Percentiles rank a stretch among this genome's conserved stretches.
Evolutionary conservation across 1,139 yeast species (phyloP).

Genomic region (Debaryomycetaceae sp.): DNA sequence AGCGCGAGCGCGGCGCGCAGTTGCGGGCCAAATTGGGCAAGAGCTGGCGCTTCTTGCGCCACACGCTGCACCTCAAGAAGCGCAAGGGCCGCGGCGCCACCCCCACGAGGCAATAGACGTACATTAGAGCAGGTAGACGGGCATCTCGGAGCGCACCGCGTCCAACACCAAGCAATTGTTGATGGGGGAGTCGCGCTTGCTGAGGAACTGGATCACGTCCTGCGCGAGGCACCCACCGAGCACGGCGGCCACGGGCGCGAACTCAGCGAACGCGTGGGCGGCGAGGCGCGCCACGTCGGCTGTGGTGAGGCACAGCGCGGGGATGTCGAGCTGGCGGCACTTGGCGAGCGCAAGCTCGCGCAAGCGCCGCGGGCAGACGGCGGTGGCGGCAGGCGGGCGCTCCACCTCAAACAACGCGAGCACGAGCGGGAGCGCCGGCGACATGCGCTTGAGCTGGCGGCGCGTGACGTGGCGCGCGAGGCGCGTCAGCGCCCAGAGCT

Average conservation of each 20-base stretch:
- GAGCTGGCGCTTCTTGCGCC: conserved; percentile 33
- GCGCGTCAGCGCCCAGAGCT: conserved; percentile 32
- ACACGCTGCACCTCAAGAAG: conserved; percentile 41
- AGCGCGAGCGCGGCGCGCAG: conserved; percentile 19
- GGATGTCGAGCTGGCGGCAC: conserved; percentile 31
- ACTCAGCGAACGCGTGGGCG: conserved; percentile 60
- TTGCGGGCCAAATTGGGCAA: conserved; percentile 29
- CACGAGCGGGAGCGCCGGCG: conserved; percentile 59
- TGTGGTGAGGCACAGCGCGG: conserved; percentile 30
- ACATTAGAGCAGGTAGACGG: conserved; percentile 44
- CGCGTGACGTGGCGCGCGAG: conserved; percentile 42
- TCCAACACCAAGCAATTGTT: conserved; percentile 79
- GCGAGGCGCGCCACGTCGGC: conserved; percentile 38
- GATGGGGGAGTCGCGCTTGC: conserved; percentile 74
- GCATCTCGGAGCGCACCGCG: conserved; percentile 68
- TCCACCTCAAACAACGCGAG: conserved; percentile 48
- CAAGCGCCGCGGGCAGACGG: conserved; percentile 7
- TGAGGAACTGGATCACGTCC: conserved; percentile 79
- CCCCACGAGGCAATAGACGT: conserved; percentile 17
- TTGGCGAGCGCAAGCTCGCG: conserved; percentile 18
- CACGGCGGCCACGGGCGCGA: conserved; percentile 82
- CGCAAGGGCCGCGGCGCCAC: conserved; percentile 40
- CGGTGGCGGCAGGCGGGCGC: conserved; percentile 26
- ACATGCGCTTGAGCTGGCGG: conserved; percentile 55
- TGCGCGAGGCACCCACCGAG: conserved; percentile 90